Conservation (phyloP, 805 yeast species). For the Deakozyma indianensis region DNA sequence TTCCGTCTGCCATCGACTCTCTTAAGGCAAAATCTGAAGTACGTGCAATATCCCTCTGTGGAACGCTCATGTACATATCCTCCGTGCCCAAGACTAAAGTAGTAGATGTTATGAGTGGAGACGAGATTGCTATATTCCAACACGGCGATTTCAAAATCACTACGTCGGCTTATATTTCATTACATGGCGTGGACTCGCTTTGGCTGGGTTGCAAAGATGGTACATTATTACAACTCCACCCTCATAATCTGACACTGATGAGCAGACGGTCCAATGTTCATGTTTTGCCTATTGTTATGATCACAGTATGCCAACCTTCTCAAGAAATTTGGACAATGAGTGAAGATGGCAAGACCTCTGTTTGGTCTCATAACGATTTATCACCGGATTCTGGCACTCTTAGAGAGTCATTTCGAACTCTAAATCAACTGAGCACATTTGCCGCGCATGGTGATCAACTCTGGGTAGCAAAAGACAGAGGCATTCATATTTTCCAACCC, state of each 20-base stretch:
- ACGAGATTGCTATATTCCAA: neutral
- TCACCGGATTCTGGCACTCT: neutral
- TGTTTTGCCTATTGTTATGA: neutral
- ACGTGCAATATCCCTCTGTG: neutral
- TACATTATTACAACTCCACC: neutral
- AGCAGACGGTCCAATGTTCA: neutral
- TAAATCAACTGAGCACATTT: neutral
- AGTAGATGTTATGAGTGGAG: neutral
- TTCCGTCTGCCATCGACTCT: neutral
- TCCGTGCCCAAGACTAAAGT: neutral
- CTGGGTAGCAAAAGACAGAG: neutral
- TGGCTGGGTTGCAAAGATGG: slow-evolving; percentile 1
- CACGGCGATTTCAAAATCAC: neutral
- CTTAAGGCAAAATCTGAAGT: neutral
- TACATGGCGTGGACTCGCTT: neutral
- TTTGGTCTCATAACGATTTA: neutral
- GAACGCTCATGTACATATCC: neutral
- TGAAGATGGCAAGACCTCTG: neutral
- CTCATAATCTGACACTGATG: neutral
- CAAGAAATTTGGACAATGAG: neutral
- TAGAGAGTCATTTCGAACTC: neutral
- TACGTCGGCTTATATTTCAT: neutral
- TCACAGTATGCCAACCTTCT: neutral
- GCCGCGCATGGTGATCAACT: neutral
- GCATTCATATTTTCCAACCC: neutral